Conservation (phyloP, 2,329 filamentous ascomycete genomes). For the Penicillium sp. region DNA sequence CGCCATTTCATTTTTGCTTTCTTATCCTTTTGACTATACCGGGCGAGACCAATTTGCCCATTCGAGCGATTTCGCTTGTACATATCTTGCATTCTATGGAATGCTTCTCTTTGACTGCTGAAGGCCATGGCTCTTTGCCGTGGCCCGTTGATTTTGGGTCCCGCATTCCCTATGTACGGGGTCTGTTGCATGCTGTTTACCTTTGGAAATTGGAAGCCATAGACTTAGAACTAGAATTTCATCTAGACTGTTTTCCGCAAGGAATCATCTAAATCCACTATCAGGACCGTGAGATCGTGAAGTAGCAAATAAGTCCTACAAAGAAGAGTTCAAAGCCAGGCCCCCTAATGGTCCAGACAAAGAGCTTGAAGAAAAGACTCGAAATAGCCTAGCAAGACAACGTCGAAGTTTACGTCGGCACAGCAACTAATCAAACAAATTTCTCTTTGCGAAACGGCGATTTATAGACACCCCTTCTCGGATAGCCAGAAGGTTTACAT, state of each 20-base stretch:
- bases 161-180: conserved; percentile 7
- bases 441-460: conserved; percentile 25
- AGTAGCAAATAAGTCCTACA: background rate
- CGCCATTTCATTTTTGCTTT: background rate
- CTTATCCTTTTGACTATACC: conserved; percentile 8
- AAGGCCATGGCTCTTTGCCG: background rate
- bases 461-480: conserved; percentile 34
- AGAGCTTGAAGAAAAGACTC: background rate
- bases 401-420: background rate
- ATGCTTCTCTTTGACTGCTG: background rate
- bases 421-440: conserved; percentile 6
- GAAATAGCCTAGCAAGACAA: background rate
- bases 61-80: conserved; percentile 18
- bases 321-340: background rate
- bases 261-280: background rate
- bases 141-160: background rate
- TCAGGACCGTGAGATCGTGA: background rate
- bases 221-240: conserved; percentile 25
- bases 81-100: conserved; percentile 23
- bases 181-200: conserved; percentile 7
- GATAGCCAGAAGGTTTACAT: conserved; percentile 12
- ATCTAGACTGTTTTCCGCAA: conserved; percentile 17
- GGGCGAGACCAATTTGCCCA: conserved; percentile 10
- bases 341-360: background rate
- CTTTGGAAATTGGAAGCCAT: conserved; percentile 14